Base-by-base conservation (phyloP, 768 basidiomycete genomes). In the Pilatotrama ljubarskyi region DNA sequence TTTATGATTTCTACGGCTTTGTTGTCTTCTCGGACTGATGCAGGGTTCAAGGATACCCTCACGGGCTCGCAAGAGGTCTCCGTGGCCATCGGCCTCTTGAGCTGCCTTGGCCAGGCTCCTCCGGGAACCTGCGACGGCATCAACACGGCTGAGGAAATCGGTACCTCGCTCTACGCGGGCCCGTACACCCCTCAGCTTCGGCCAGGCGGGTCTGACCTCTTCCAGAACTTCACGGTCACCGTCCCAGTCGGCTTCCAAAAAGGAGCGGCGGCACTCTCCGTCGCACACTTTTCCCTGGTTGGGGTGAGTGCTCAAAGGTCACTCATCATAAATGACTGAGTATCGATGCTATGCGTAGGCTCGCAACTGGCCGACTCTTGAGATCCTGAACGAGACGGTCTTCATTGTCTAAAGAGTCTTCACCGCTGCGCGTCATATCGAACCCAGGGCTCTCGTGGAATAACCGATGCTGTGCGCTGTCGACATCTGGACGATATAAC, bases 41-140 rank as follows among this genome's bases (percentile, higher is more conserved):
- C 36, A 5, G 32, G 5, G 11, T 18, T 43, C 11, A 51, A 74
- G 67, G 69, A 68, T 62, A 69, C 69, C 6, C 68, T 74, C 7
- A 69, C 71, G 3, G 62, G 66, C 55, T 73, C 73, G 5, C 61
- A 63, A 14, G 75, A 78, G 37, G 73, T 75, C 29, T 71, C 69
- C 4, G 55, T 76, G 29, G 73, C 72, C 48, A 74, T 78, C 51
- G 71, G 68, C 0, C 51, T 74, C 38, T 35, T 58, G 22, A 59
- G 65, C 29, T 76, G 74, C 64, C 42, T 61, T 2, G 53, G 50
- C 2, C 56, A 57, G 18, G 59, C 59, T 9, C 41, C 52, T 0
- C 40, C 41, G 25, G 63, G 48, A 20, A 26, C 49, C 26, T 72
- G 70, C 63, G 62, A 65, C 14, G 52, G 66, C 18, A 42, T 62